Evolutionary conservation across 139 green algal species (phyloP), one percentile per base, ranked within the genome.

Genomic region (Chlamydomonas sphaeroides): DNA sequence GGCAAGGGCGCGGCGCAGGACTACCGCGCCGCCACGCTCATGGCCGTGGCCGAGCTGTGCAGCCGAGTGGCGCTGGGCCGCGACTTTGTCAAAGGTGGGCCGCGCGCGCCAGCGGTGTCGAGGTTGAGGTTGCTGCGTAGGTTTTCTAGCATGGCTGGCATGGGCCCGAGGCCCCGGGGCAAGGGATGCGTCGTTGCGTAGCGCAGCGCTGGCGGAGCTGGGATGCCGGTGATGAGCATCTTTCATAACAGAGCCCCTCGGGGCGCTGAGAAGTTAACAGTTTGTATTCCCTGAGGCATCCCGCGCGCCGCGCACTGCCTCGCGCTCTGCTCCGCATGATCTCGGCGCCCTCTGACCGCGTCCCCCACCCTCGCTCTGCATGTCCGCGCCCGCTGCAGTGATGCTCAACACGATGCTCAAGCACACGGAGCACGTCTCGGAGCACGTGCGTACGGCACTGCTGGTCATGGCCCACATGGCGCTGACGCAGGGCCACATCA

Each of bases 231-330:
- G 87, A 90, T 86, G 87, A 87, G 51, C 80, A 68, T 33, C 57
- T 41, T 21, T 61, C 10, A 36, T 10, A 42, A 56, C n/a, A n/a
- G 70, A 62, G 66, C 63, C 59, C 6, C n/a, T 8, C 3, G 5
- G 23, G 32, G 62, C 75, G 7, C 62, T 82, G 75, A 61, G 75
- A 21, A 63, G 26, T 67, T 77, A 68, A 87, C 86, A 96, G 93
- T 96, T 96, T 96, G 93, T 96, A 96, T 96, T 96, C 93, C 90
- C 93, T 96, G 93, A 96, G 87, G 93, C 88, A 51, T 48, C 56
- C 21, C 51, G 56, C 56, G 3, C 10, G 23, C 56, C 56, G 23
- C 5, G 25, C 17, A 17, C 49, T 11, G 18, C 49, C 10, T 26
- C 15, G 53, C 11, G 15, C 53, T 14, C 53, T 68, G 17, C 10